Conservation (phyloP, 2,329 filamentous ascomycete genomes). For the Xylariaceae sp. region DNA sequence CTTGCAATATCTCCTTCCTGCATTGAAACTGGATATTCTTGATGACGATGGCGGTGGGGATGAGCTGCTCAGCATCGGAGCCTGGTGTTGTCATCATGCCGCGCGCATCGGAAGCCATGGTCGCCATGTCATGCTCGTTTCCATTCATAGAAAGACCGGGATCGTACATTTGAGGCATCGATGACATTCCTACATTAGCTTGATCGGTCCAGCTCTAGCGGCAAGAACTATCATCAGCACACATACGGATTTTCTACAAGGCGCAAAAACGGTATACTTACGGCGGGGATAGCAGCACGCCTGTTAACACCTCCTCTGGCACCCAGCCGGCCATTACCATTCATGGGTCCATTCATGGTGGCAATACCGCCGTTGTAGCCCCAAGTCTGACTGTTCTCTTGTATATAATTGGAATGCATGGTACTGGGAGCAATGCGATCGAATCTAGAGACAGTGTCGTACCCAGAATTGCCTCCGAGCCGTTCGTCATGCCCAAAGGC, state of each 20-base stretch:
- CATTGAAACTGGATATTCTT: slow-evolving; percentile 99
- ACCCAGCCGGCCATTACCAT: slow-evolving; percentile 55
- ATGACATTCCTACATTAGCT: slow-evolving; percentile 41
- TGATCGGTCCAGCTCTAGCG: slow-evolving; percentile 53
- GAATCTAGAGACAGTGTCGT: slow-evolving; percentile 48
- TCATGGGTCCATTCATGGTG: slow-evolving; percentile 62
- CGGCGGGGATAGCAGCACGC: slow-evolving; percentile 66
- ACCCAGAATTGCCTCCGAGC: slow-evolving; percentile 57
- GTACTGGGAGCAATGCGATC: slow-evolving; percentile 32
- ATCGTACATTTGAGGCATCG: slow-evolving; percentile 35
- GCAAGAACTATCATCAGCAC: slow-evolving; percentile 11
- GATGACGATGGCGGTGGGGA: slow-evolving; percentile 97
- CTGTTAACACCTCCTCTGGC: slow-evolving; percentile 50
- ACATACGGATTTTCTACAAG: slow-evolving; percentile 11
- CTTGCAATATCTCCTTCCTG: slow-evolving; percentile 91
- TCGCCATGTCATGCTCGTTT: slow-evolving; percentile 36
- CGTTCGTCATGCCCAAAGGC: slow-evolving; percentile 68
- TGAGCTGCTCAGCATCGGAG: slow-evolving; percentile 77
- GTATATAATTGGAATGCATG: slow-evolving; percentile 47
- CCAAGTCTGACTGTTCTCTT: slow-evolving; percentile 77
- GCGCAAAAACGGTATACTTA: slow-evolving; percentile 46
- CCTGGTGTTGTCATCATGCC: slow-evolving; percentile 42
- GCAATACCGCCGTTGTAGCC: slow-evolving; percentile 68
- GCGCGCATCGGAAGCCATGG: slow-evolving; percentile 37
- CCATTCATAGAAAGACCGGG: slow-evolving; percentile 39